Evolutionary conservation across 148 eudicot genomes (phyloP).

Genomic region (Persicaria tinctoria): DNA sequence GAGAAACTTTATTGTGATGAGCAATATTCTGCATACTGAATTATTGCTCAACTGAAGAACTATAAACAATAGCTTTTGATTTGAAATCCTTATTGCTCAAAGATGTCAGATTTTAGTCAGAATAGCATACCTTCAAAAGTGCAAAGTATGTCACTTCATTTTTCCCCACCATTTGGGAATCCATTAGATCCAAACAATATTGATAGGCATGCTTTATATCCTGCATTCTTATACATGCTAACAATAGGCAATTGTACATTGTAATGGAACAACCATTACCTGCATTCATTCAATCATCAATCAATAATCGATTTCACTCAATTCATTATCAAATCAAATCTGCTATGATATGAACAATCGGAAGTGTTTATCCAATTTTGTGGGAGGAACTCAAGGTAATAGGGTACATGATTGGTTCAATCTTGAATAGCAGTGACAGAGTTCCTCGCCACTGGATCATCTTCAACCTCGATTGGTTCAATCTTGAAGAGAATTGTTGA

Average conservation of each 20-base stretch:
- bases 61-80: not conserved
- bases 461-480: too few species aligned
- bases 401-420: too few species aligned
- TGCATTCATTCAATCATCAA: too few species aligned
- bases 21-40: not conserved
- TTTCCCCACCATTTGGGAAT: conserved; percentile 52
- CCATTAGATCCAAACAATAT: conserved; percentile 80
- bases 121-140: conserved; percentile 71
- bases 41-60: not conserved
- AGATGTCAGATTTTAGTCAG: conserved; percentile 2
- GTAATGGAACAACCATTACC: conserved; percentile 36
- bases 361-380: too few species aligned
- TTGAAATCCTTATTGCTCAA: not conserved
- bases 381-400: too few species aligned
- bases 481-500: too few species aligned
- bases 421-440: too few species aligned
- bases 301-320: too few species aligned
- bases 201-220: conserved; percentile 38
- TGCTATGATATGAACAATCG: too few species aligned
- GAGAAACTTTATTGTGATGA: not conserved
- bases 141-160: conserved; percentile 53
- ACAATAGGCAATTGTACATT: conserved; percentile 48
- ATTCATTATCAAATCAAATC: too few species aligned
- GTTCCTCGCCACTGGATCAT: too few species aligned
- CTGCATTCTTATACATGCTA: conserved; percentile 38